Evolutionary conservation across 345 rosid species (phyloP), one percentile per base, ranked within the genome.

Genomic region (Clausena lansium): DNA sequence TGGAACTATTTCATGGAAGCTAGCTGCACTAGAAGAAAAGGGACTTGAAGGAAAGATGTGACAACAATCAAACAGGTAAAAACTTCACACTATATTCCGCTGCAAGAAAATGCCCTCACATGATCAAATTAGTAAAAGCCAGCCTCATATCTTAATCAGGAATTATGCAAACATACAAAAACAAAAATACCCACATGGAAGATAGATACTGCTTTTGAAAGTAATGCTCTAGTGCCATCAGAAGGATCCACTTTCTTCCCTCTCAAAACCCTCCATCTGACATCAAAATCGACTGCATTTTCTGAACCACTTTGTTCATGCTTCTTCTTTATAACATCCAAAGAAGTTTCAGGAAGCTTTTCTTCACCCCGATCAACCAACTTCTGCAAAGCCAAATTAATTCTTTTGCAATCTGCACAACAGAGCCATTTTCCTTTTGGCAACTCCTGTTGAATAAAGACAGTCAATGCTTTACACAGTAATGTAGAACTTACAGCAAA

Each of bases 361-460:
- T 93, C 94, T 82, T 85, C 97, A 32, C 98, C 97, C n/a, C 74
- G 85, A 62, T 52, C 66, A 58, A 91, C 83, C 84, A 87, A 80
- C 76, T 78, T 85, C 80, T 86, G 78, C 89, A 95, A 76, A 52
- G 90, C 85, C 75, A 84, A 77, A 81, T 91, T 80, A 67, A 92
- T 86, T 50, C 71, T 87, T 70, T 73, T 79, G 75, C 98, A 95
- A 9, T 79, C 94, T 28, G 35, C 22, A 68, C 92, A 86, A 83
- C 98, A 95, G 79, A 92, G 92, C 98, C 98, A 95, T 67, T 92
- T 81, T 39, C 92, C 99, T 84, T 89, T 71, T 28, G 99, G 98
- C 88, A 95, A 84, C 71, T 89, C 97, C 98, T 95, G 93, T 78
- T 81, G 80, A 35, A 78, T 55, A 74, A 25, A 57, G 25, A 24